phyloP scores from a whole-genome alignment of 108 stramenopile species.

The Fragilariopsis cylindrus region DNA sequence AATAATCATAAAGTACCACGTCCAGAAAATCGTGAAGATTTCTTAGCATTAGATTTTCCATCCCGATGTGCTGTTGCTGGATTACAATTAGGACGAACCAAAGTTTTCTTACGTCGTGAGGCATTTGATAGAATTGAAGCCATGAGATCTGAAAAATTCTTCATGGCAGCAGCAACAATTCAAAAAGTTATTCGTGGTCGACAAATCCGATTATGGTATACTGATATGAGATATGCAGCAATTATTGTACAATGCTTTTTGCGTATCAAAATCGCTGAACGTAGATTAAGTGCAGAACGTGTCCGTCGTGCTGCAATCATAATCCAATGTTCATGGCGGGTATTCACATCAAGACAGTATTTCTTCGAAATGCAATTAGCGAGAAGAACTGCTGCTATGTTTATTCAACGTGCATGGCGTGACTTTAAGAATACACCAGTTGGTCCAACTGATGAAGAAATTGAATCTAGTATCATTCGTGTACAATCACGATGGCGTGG shows the following conservation, averaged over 20 bases:
- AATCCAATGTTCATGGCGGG: slow-evolving; percentile 64
- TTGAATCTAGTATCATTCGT: slow-evolving; percentile 39
- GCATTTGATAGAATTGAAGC: slow-evolving; percentile 88
- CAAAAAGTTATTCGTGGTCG: slow-evolving; percentile 73
- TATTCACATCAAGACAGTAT: slow-evolving; percentile 45
- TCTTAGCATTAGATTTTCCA: slow-evolving; percentile 73
- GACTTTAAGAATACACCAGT: slow-evolving; percentile 5
- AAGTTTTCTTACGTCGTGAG: slow-evolving; percentile 88
- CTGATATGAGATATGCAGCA: slow-evolving; percentile 52
- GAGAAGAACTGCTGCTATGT: slow-evolving; percentile 37
- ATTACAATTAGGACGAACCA: slow-evolving; percentile 86
- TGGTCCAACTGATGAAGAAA: slow-evolving; percentile 39
- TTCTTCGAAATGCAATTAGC: slow-evolving; percentile 53
- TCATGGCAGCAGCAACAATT: slow-evolving; percentile 58
- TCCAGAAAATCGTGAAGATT: slow-evolving; percentile 63
- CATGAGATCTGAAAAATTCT: slow-evolving; percentile 68
- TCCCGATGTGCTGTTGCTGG: slow-evolving; percentile 83
- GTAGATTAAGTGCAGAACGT: slow-evolving; percentile 13
- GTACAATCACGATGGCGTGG: slow-evolving; percentile 54
- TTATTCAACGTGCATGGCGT: slow-evolving; percentile 53
- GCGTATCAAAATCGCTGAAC: slow-evolving; percentile 49
- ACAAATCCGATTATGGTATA: slow-evolving; percentile 49
- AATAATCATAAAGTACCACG: slow-evolving; percentile 51
- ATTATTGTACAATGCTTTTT: slow-evolving; percentile 74
- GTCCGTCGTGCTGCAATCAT: slow-evolving; percentile 38